Evolutionary conservation across 345 rosid genomes (phyloP).

Genomic region (Eucalyptus decipiens): DNA sequence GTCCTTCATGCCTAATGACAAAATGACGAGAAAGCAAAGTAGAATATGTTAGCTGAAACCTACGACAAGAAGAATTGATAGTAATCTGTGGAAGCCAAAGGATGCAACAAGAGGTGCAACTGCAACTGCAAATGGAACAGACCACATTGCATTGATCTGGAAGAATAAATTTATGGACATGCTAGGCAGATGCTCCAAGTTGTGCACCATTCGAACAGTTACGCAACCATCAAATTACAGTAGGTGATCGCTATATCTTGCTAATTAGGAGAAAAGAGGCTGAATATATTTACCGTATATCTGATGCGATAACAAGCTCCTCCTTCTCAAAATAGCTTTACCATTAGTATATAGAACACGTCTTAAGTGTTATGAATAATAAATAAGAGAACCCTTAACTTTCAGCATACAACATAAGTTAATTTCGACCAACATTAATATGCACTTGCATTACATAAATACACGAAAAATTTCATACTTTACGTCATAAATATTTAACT

Average conservation of each 20-base stretch:
- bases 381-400: neutral
- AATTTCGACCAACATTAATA: neutral
- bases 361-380: neutral
- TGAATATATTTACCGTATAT: neutral
- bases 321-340: neutral
- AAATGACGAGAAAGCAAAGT: neutral
- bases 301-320: neutral
- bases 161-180: neutral
- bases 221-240: neutral
- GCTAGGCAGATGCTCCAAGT: neutral
- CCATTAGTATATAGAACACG: neutral
- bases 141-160: neutral
- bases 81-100: neutral
- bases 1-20: neutral
- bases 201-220: neutral
- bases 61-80: neutral
- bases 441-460: neutral
- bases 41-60: neutral
- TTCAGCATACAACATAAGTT: neutral
- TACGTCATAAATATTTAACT: neutral
- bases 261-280: neutral
- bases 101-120: neutral
- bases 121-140: neutral
- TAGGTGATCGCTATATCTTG: neutral
- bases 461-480: neutral